Evolutionary conservation across 768 basidiomycete genomes (phyloP).

Genomic region (Mycena pura): DNA sequence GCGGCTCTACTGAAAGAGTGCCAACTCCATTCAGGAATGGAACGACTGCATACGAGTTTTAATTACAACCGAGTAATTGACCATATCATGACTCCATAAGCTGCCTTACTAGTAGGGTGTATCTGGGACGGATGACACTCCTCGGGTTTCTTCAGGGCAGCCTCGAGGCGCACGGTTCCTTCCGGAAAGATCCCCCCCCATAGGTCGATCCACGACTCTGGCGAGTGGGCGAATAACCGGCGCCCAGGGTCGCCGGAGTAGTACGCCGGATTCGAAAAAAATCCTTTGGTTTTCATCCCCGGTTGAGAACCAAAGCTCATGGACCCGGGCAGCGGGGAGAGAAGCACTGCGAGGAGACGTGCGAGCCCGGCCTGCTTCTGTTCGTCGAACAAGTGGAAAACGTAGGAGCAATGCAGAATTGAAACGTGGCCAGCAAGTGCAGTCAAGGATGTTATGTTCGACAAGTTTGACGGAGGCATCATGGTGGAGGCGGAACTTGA

Average conservation of each 20-base stretch:
- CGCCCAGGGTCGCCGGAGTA: too few species aligned
- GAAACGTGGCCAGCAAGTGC: conserved; percentile 54
- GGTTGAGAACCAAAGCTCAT: conserved; percentile 54
- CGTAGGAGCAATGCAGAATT: conserved; percentile 53
- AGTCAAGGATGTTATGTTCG: conserved; percentile 46
- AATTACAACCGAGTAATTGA: too few species aligned
- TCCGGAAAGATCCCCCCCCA: conserved; percentile 8
- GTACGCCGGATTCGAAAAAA: too few species aligned
- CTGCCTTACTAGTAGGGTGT: too few species aligned
- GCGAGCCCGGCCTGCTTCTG: conserved; percentile 48
- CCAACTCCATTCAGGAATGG: too few species aligned
- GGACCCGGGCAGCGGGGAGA: conserved; percentile 52
- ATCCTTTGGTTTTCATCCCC: too few species aligned
- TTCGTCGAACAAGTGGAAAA: conserved; percentile 60
- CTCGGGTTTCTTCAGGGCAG: too few species aligned
- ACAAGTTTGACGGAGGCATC: conserved; percentile 32
- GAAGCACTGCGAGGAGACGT: conserved; percentile 45
- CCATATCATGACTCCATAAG: too few species aligned
- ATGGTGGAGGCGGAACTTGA: conserved; percentile 30
- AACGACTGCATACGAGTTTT: too few species aligned
- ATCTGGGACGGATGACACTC: too few species aligned
- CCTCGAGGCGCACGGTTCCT: conserved; percentile 36
- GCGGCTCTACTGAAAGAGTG: too few species aligned
- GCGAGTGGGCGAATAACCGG: conserved; percentile 43
- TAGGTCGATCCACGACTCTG: conserved; percentile 4